A percentile compares a stretch with the other conserved stretches of the same genome.
phyloP scores from a whole-genome alignment of 179 eudicot genomes.

The Beta corolliflora region DNA sequence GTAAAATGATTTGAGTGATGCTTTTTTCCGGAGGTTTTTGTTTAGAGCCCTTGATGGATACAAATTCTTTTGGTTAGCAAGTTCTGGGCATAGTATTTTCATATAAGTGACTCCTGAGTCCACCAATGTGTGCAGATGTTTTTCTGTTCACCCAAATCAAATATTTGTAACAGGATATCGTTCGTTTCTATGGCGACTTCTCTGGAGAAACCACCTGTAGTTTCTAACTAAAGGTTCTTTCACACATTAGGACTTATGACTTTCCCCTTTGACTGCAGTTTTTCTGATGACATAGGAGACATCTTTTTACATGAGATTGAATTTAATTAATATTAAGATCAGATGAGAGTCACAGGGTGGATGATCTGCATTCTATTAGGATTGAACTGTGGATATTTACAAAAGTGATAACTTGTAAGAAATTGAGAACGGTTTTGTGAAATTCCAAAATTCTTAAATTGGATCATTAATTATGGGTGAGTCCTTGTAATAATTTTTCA shows the following conservation, averaged over 20 bases:
- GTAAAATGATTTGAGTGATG: background rate
- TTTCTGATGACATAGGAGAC: background rate
- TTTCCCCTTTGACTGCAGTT: background rate
- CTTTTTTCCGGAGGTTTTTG: background rate
- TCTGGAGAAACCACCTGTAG: background rate
- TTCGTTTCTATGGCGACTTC: background rate
- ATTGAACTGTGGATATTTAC: no score
- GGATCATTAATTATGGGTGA: background rate
- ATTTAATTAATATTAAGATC: background rate
- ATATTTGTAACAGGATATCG: background rate
- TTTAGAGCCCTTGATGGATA: background rate
- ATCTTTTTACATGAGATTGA: background rate
- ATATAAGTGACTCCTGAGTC: background rate
- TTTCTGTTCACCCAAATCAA: background rate
- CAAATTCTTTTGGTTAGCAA: background rate
- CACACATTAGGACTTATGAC: background rate
- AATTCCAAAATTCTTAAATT: background rate
- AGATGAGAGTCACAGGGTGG: no score
- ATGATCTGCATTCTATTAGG: no score
- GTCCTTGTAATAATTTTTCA: background rate
- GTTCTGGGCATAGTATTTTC: background rate
- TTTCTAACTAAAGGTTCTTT: background rate
- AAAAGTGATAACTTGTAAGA: background rate
- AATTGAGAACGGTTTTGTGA: background rate
- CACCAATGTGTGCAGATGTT: background rate